These are phyloP conservation scores for Gilbertella persicaria DNA, from an alignment of 371 early-diverging fungal genomes.

Conservation along the genomic window DNA sequence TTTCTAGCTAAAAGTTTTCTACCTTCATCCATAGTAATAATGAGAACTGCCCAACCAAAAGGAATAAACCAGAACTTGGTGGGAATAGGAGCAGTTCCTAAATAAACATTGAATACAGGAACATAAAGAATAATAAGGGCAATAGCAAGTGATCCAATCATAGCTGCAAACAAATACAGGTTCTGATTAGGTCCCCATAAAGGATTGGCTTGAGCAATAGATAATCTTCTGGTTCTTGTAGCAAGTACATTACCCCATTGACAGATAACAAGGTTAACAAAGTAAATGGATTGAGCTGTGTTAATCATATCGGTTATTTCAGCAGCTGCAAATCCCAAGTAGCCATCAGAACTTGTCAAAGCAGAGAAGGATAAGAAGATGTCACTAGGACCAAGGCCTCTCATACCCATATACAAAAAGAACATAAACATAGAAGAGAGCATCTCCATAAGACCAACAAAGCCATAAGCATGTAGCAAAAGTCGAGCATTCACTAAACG, in stretches of 20 bases:
- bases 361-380: slow-evolving; percentile 55
- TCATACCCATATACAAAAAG: slow-evolving; percentile 54
- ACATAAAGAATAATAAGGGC: slow-evolving; percentile 64
- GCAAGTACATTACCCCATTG: slow-evolving; percentile 60
- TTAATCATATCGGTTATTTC: slow-evolving; percentile 44
- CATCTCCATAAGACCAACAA: slow-evolving; percentile 64
- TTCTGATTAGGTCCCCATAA: slow-evolving; percentile 55
- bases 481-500: slow-evolving; percentile 57
- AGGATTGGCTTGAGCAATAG: slow-evolving; percentile 62
- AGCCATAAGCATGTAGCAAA: slow-evolving; percentile 64
- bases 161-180: slow-evolving; percentile 51
- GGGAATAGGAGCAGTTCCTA: slow-evolving; percentile 70
- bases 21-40: slow-evolving; percentile 58
- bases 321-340: slow-evolving; percentile 44
- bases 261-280: slow-evolving; percentile 64
- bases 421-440: slow-evolving; percentile 62
- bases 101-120: slow-evolving; percentile 56
- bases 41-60: slow-evolving; percentile 56
- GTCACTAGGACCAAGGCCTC: slow-evolving; percentile 46
- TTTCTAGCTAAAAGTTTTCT: slow-evolving; percentile 54
- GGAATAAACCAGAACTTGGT: slow-evolving; percentile 74
- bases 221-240: slow-evolving; percentile 61
- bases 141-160: slow-evolving; percentile 44
- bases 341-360: slow-evolving; percentile 52
- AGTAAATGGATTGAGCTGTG: slow-evolving; percentile 65